Evolutionary conservation across 2,329 filamentous ascomycete genomes (phyloP).

Genomic region (Neonectria neomacrospora): DNA sequence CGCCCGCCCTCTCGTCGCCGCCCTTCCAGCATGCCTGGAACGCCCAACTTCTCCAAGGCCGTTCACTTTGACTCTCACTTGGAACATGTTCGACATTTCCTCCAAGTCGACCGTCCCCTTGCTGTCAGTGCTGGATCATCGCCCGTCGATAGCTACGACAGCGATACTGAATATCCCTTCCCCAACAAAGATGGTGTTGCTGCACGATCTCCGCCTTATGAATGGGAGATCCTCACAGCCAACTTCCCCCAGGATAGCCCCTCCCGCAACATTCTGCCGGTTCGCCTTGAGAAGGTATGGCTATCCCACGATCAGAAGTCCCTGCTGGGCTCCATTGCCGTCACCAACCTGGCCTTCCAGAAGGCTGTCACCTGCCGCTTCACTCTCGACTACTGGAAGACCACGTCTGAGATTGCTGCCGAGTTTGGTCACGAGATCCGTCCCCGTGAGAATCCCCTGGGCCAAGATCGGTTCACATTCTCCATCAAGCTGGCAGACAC

Average conservation of each 20-base stretch:
- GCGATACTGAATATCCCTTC: constrained; percentile 91
- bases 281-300: constrained; percentile 88
- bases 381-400: constrained; percentile 98
- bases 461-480: constrained; percentile 91
- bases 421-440: constrained; percentile 86
- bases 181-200: constrained; percentile 56
- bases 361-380: constrained; percentile 93
- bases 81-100: constrained; percentile 94
- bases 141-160: constrained; percentile 87
- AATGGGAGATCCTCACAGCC: constrained; percentile 87
- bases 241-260: constrained; percentile 76
- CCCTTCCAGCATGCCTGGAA: constrained; percentile 97
- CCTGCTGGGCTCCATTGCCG: constrained; percentile 83
- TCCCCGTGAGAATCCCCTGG: constrained; percentile 70
- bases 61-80: constrained; percentile 99
- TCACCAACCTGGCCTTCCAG: constrained; percentile 89
- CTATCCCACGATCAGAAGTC: constrained; percentile 89
- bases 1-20: constrained; percentile 81
- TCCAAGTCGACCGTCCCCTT: constrained; percentile 93
- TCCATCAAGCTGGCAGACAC: constrained; percentile 92
- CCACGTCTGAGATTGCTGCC: constrained; percentile 91
- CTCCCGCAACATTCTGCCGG: constrained; percentile 71
- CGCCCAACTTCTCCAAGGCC: constrained; percentile 92
- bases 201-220: constrained; percentile 65
- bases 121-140: constrained; percentile 96